Evolutionary conservation across 2,329 filamentous ascomycete genomes (phyloP), one percentile per base, ranked within the genome.

Genomic region (Ceratocystis destructans): DNA sequence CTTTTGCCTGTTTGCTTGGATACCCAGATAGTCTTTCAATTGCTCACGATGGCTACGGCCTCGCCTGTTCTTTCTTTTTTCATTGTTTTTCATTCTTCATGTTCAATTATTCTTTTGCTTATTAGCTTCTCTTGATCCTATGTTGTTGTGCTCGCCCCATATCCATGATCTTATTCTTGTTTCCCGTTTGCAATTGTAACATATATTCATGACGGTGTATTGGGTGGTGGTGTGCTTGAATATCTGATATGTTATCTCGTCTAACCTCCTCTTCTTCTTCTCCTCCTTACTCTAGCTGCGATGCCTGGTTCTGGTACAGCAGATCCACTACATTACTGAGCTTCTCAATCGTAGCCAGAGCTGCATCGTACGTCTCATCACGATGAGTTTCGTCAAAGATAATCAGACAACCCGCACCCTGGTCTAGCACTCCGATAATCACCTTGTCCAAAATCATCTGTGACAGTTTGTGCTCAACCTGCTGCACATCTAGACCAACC

Each of bases 361-460:
- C 95, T 12, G 92, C 88, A 76, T 97, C 94, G 74, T 99, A 99
- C 44, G 89, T 87, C 78, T 93, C 87, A 75, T 99, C 94, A 70
- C 92, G 84, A 75, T 95, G 87, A 15, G 89, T 90, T 83, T 99
- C 94, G 73, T 99, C 94, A 73, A 87, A 99, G 72, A 99, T 90
- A 76, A 96, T 96, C 75, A 99, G 82, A 76, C 95, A 97, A 48
- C 93, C 93, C n/a, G 91, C 90, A 62, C 94, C 94, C 78, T 99
- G 94, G 76, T 99, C 94, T 71, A 99, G 79, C 66, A 99, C 94
- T 68, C 95, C 94, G 71, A 96, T 90, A 74, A 99, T 97, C 73
- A 97, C 90, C 82, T 96, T 96, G 80, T 99, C 94, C 68, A 99
- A 83, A 73, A 99, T 99, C 95, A 99, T 99, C 82, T 99, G 95